A percentile compares a stretch with the other conserved stretches of the same genome.
These are phyloP conservation scores for Hansfordia pulvinata DNA, from an alignment of 2,329 filamentous ascomycete genomes.

Conservation along the genomic window DNA sequence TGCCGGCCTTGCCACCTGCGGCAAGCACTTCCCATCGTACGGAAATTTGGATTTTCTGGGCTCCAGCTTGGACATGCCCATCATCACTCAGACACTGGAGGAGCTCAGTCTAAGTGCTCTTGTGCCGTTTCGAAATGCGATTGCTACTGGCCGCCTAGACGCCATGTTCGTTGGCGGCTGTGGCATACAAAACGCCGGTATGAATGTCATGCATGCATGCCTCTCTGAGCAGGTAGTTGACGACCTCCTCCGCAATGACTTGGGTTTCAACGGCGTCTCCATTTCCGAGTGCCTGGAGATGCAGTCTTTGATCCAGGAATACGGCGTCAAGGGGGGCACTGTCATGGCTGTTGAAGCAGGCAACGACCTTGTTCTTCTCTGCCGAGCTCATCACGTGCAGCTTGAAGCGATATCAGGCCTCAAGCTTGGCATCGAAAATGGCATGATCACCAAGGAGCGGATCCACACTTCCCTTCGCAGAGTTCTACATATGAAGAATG, in stretches of 20 bases:
- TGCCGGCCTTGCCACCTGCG: constrained; percentile 76
- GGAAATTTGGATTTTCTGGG: constrained; percentile 90
- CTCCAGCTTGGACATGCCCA: constrained; percentile 81
- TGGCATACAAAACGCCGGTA: constrained; percentile 77
- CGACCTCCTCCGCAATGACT: constrained; percentile 72
- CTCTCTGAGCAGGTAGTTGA: constrained; percentile 88
- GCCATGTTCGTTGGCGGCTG: constrained; percentile 94
- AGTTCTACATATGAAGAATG: constrained; percentile 68
- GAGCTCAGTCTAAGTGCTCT: constrained; percentile 85
- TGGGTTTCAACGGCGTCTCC: constrained; percentile 82
- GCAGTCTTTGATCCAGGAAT: constrained; percentile 89
- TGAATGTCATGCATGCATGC: constrained; percentile 93
- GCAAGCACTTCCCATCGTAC: constrained; percentile 94
- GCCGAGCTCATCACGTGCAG: constrained; percentile 76
- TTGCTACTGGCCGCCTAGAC: constrained; percentile 67
- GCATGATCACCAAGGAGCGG: constrained; percentile 69
- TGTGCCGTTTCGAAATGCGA: constrained; percentile 83
- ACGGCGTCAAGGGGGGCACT: constrained; percentile 91
- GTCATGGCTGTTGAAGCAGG: constrained; percentile 97
- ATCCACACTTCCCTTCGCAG: constrained; percentile 70
- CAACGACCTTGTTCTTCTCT: constrained; percentile 82
- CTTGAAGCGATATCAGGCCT: constrained; percentile 84
- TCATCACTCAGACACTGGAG: constrained; percentile 88
- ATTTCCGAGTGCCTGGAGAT: constrained; percentile 95
- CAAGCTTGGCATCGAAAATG: constrained; percentile 80